phyloP scores from a whole-genome alignment of 352 stramenopile species.

The Phytophthora sp. region DNA sequence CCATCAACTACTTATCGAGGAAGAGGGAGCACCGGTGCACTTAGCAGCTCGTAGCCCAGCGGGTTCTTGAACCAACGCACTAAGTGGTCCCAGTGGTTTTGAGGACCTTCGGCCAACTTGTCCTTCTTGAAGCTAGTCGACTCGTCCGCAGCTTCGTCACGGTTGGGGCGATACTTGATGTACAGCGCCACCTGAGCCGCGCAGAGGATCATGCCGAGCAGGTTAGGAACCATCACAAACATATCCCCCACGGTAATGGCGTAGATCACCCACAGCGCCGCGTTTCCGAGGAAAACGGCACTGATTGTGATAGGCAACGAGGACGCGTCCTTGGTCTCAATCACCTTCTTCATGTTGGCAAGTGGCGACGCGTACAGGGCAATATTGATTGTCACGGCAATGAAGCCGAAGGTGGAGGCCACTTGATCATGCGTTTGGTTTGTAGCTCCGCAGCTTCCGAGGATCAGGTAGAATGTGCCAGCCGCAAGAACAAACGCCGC shows the following conservation, averaged over 20 bases:
- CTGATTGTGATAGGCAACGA: slow-evolving; percentile 37
- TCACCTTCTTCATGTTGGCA: slow-evolving; percentile 41
- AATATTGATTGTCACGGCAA: slow-evolving; percentile 39
- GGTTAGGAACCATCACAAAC: slow-evolving; percentile 41
- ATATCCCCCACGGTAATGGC: slow-evolving; percentile 22
- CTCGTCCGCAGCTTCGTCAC: not conserved
- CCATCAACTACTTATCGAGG: slow-evolving; percentile 13
- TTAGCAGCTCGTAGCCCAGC: slow-evolving; percentile 24
- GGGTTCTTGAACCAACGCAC: slow-evolving; percentile 29
- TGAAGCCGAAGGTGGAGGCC: slow-evolving; percentile 27
- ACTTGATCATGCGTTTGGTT: slow-evolving; percentile 33
- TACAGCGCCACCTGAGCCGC: slow-evolving; percentile 33
- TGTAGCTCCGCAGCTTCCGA: slow-evolving; percentile 30
- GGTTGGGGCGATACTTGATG: slow-evolving; percentile 26
- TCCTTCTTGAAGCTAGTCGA: slow-evolving; percentile 19
- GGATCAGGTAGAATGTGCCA: slow-evolving; percentile 32
- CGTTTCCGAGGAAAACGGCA: slow-evolving; percentile 34
- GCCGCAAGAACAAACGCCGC: slow-evolving; percentile 15
- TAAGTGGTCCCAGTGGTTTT: slow-evolving; percentile 5
- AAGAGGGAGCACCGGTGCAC: slow-evolving; percentile 11
- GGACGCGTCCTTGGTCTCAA: slow-evolving; percentile 34
- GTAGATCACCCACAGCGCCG: slow-evolving; percentile 36
- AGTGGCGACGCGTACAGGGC: slow-evolving; percentile 35
- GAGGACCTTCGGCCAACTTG: slow-evolving; percentile 10
- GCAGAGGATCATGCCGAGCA: slow-evolving; percentile 35